phyloP scores from a whole-genome alignment of 306 rosid species.

The Lagenaria siceraria region DNA sequence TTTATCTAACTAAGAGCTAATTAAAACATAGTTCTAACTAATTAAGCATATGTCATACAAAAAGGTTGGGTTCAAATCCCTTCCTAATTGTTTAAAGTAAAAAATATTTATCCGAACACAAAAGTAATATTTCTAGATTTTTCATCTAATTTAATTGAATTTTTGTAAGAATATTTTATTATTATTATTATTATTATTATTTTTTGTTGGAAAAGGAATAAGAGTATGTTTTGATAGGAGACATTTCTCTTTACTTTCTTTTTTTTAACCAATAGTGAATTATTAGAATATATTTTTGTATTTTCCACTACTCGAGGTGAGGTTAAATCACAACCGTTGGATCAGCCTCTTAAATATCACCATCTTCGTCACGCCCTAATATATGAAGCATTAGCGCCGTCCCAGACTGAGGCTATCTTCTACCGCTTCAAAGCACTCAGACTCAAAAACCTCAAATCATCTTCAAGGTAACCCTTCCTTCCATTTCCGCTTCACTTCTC shows the following conservation, averaged over 20 bases:
- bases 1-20: no score
- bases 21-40: no score
- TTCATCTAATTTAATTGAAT: no score
- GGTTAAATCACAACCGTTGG: conserved; percentile 3
- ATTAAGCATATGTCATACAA: no score
- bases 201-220: no score
- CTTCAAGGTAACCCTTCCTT: not conserved
- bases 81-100: no score
- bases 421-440: not conserved
- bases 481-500: not conserved
- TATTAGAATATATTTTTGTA: not conserved
- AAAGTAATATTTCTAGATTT: no score
- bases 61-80: no score
- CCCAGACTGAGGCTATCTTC: not conserved
- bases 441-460: not conserved
- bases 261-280: not conserved
- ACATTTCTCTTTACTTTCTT: not conserved
- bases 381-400: conserved; percentile 10
- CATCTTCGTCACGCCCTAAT: conserved; percentile 1
- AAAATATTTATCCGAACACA: no score
- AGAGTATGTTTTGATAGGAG: not conserved
- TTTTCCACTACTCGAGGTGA: not conserved
- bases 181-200: no score
- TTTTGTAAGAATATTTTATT: no score
- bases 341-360: not conserved